Evolutionary conservation across 2,329 filamentous ascomycete genomes (phyloP), one percentile per base, ranked within the genome.

Genomic region (Aspergillus tamarii): DNA sequence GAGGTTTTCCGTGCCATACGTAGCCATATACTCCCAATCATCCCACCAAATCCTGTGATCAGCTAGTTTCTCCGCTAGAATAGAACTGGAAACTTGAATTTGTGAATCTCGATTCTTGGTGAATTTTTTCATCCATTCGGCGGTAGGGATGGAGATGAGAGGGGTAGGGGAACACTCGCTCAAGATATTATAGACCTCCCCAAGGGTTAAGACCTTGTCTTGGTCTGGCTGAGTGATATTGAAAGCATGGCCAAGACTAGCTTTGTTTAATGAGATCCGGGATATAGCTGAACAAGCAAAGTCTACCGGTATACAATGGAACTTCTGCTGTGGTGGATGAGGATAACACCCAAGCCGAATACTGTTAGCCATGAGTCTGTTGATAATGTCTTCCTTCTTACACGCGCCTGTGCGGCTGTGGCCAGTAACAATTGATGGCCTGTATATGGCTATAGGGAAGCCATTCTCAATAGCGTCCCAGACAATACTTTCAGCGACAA

Each of bases 401-500:
- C 54, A 60, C 4, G 52, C 41, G 2, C 68, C 70, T 3, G 65
- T 70, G 8, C 34, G 39, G 21, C 64, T 66, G 55, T 73, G 57
- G 0, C 70, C 64, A 0, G 65, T 61, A 5, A 73, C 63, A 11
- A 67, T 53, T 1, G 68, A 64, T 3, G 68, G 68, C 1, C 71
- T 63, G 55, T 71, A 66, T 23, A 73, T 66, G 5, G 62, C 48
- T 32, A 69, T 54, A 1, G 69, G 70, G 11, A 69, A 60, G 9
- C 70, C 68, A 12, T 66, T 67, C 2, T 39, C 34, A 8, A 66
- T 66, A 1, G 67, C 67, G 16, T 67, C 61, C 65, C 65, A 67
- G 5, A 61, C 56, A 9, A 73, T 64, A 7, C 46, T 62, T 41
- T 73, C 71, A 0, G 63, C 67, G 11, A 72, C 71, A 23, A 60